A percentile compares a stretch with the other conserved stretches of the same genome.
Conservation (phyloP, 495 filamentous ascomycete species). For the Tetracladium setigerum region DNA sequence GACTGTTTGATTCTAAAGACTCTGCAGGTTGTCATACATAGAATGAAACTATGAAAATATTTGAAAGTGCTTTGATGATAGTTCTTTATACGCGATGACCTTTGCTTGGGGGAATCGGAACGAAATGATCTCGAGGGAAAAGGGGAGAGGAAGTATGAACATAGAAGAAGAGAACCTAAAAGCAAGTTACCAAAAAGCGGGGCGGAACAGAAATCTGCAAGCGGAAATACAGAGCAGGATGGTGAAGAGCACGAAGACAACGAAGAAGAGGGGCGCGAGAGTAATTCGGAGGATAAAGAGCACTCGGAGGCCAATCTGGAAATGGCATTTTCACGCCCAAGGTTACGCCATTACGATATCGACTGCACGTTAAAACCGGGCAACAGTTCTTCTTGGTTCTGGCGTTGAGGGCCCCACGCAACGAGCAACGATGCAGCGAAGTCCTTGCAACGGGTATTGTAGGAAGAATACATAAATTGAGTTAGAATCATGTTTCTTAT, state of each 20-base stretch:
- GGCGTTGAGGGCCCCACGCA: neutral
- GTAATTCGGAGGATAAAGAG: conserved; percentile 5
- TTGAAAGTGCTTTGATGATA: too few species aligned
- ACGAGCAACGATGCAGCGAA: conserved; percentile 7
- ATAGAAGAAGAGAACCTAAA: conserved; percentile 7
- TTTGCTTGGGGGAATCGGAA: neutral
- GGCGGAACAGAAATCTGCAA: conserved; percentile 8
- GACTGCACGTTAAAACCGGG: conserved; percentile 4
- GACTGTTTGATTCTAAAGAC: too few species aligned
- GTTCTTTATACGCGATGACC: too few species aligned
- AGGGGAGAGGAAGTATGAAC: neutral
- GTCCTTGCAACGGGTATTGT: conserved; percentile 4
- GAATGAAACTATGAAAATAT: too few species aligned
- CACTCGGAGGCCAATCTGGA: conserved; percentile 1
- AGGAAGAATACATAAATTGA: conserved; percentile 2
- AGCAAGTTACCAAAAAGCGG: neutral
- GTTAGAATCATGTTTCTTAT: too few species aligned
- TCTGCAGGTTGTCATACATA: too few species aligned
- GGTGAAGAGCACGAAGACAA: conserved; percentile 3
- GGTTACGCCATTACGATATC: conserved; percentile 3
- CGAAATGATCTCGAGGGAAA: conserved; percentile 4
- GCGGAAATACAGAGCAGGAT: conserved; percentile 8
- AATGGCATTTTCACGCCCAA: conserved; percentile 2
- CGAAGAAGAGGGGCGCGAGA: neutral
- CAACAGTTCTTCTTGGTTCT: conserved; percentile 5